These are phyloP conservation scores for Stromatinia cepivora DNA, from an alignment of 2,329 filamentous ascomycete species.

Conservation along the genomic window DNA sequence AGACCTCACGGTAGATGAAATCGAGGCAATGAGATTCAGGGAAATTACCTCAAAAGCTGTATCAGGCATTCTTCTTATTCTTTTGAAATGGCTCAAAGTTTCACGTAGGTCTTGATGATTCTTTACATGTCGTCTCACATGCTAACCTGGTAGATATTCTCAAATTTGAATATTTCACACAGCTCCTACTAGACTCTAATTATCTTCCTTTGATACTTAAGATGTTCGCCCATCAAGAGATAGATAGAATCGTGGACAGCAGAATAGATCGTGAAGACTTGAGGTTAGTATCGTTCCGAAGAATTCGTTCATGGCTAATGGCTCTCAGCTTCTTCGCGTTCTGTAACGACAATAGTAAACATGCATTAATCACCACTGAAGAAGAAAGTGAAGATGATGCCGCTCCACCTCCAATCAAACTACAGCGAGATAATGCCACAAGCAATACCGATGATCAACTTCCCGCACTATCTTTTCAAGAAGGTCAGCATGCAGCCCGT, in stretches of 20 bases:
- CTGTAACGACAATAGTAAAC: conserved; percentile 69
- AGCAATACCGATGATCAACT: conserved; percentile 47
- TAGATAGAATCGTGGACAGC: conserved; percentile 85
- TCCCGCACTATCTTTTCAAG: conserved; percentile 38
- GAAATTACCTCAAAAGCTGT: conserved; percentile 92
- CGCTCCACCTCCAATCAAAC: conserved; percentile 77
- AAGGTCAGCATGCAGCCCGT: conserved; percentile 35
- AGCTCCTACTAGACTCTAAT: conserved; percentile 90
- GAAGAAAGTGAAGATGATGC: conserved; percentile 68
- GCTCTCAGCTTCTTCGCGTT: conserved; percentile 79
- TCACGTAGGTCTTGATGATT: conserved; percentile 65
- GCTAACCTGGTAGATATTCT: conserved; percentile 66
- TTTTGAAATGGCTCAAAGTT: conserved; percentile 94
- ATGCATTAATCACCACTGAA: conserved; percentile 36
- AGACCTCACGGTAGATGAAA: conserved; percentile 67
- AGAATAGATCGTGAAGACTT: conserved; percentile 79
- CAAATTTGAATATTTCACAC: conserved; percentile 94
- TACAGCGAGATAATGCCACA: conserved; percentile 48
- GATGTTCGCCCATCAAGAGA: conserved; percentile 89
- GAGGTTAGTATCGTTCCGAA: conserved; percentile 55
- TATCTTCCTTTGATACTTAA: conserved; percentile 92
- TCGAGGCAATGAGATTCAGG: conserved; percentile 76
- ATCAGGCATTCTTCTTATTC: conserved; percentile 81
- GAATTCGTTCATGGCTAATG: conserved; percentile 25
- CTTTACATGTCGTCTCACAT: not conserved